phyloP scores from a whole-genome alignment of 371 early-diverging fungal genomes.

The Chytridiales sp. region DNA sequence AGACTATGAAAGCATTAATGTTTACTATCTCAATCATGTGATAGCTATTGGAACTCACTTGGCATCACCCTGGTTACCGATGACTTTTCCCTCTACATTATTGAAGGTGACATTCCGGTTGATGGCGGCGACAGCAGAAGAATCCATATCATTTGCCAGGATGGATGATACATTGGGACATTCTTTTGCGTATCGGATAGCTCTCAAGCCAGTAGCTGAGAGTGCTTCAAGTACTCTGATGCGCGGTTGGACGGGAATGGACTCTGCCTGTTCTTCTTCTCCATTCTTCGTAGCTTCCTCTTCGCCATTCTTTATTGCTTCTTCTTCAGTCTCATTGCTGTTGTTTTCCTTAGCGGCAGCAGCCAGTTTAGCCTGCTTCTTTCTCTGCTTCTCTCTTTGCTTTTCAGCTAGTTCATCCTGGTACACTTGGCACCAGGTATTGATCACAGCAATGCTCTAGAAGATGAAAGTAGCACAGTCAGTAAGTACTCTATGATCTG shows the following conservation, averaged over 20 bases:
- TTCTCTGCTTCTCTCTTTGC: constrained; percentile 41
- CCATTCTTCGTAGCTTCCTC: neutral
- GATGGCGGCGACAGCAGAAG: constrained; percentile 90
- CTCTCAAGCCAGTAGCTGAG: constrained; percentile 97
- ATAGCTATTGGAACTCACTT: constrained; percentile 33
- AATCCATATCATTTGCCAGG: constrained; percentile 92
- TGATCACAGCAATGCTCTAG: constrained; percentile 87
- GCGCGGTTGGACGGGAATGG: constrained; percentile 3
- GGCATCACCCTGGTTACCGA: constrained; percentile 84
- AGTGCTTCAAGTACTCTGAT: constrained; percentile 93
- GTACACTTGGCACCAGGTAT: constrained; percentile 77
- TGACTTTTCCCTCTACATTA: constrained; percentile 66
- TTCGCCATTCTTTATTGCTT: neutral
- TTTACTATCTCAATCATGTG: neutral
- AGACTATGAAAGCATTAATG: constrained; percentile 16
- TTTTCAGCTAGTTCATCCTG: constrained; percentile 57
- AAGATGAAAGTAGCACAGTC: neutral
- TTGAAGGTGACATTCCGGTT: constrained; percentile 87
- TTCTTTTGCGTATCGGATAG: constrained; percentile 98
- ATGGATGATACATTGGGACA: constrained; percentile 79
- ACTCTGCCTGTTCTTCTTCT: neutral
- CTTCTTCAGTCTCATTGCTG: neutral
- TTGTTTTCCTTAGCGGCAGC: constrained; percentile 11
- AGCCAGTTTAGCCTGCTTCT: constrained; percentile 6
- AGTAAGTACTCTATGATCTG: too few relatives aligned